phyloP scores from a whole-genome alignment of 2,329 filamentous ascomycete genomes.

The Lasiodiplodia sp. region DNA sequence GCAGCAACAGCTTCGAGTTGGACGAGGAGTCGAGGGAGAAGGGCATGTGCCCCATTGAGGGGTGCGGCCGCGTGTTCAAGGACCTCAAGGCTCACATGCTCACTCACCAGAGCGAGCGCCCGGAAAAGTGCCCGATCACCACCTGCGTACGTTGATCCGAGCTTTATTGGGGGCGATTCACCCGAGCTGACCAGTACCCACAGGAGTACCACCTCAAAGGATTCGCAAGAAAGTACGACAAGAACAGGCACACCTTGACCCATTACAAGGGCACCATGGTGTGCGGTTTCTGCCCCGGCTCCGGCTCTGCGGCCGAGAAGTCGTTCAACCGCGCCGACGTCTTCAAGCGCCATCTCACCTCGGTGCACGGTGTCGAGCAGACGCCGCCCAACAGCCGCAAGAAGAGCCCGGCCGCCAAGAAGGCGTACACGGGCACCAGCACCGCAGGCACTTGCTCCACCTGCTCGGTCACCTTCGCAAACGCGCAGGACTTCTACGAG shows the following conservation, averaged over 20 bases:
- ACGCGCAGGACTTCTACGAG: slow-evolving; percentile 65
- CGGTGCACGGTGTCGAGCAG: slow-evolving; percentile 91
- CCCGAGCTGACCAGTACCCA: slow-evolving; percentile 65
- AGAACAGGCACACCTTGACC: slow-evolving; percentile 91
- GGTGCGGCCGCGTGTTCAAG: slow-evolving; percentile 87
- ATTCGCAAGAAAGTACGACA: slow-evolving; percentile 95
- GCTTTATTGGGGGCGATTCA: slow-evolving; percentile 34
- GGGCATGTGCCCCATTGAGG: slow-evolving; percentile 78
- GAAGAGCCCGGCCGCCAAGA: slow-evolving; percentile 67
- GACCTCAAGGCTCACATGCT: slow-evolving; percentile 94
- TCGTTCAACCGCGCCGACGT: slow-evolving; percentile 95
- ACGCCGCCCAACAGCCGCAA: slow-evolving; percentile 76
- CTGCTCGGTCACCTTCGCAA: slow-evolving; percentile 78
- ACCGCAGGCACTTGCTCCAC: slow-evolving; percentile 76
- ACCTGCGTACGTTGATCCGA: slow-evolving; percentile 65
- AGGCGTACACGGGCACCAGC: slow-evolving; percentile 74
- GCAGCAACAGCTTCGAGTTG: slow-evolving; percentile 39
- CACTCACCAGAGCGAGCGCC: slow-evolving; percentile 88
- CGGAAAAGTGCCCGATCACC: slow-evolving; percentile 91
- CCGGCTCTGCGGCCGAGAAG: slow-evolving; percentile 88
- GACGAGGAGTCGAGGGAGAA: slow-evolving; percentile 66
- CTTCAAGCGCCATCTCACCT: slow-evolving; percentile 92
- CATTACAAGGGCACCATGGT: slow-evolving; percentile 99
- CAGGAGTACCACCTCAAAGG: slow-evolving; percentile 87
- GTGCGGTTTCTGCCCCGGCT: slow-evolving; percentile 91